A percentile compares a stretch with the other conserved stretches of the same genome.
Evolutionary conservation across 371 early-diverging fungal genomes (phyloP).

Genomic region (Zancudomyces culisetae): DNA sequence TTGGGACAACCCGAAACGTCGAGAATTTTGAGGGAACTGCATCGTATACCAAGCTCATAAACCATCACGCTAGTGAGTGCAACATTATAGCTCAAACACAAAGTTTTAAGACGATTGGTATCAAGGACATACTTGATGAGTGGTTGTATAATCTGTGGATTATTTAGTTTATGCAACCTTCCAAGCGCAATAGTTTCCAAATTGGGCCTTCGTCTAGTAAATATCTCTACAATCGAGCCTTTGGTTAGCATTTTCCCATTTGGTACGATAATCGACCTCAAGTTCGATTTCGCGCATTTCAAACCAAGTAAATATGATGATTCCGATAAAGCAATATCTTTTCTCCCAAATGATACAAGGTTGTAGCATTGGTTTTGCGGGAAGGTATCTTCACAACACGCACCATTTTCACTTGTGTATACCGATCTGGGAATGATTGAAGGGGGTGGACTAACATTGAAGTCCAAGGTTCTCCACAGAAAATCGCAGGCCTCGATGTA

Average conservation of each 20-base stretch:
- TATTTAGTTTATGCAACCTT: not conserved
- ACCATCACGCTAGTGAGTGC: not conserved
- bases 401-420: not conserved
- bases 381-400: not conserved
- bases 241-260: not conserved
- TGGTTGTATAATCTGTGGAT: not conserved
- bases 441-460: not conserved
- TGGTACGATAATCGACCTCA: not conserved
- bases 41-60: not conserved
- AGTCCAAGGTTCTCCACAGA: not conserved
- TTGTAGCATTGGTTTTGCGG: not conserved
- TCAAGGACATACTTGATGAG: not conserved
- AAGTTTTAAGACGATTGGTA: not conserved
- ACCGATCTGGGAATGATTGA: not conserved
- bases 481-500: not conserved
- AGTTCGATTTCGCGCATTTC: not conserved
- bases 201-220: not conserved
- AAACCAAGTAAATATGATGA: not conserved
- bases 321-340: not conserved
- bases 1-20: slow-evolving; percentile 2
- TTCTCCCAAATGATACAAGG: not conserved
- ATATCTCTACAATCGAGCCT: not conserved
- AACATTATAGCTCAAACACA: slow-evolving; percentile 1
- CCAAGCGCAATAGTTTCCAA: not conserved
- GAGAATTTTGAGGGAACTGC: not conserved